Percentiles rank a stretch among this genome's conserved stretches.
Evolutionary conservation across 257 asterid species (phyloP).

Genomic region (Gentiana straminea): DNA sequence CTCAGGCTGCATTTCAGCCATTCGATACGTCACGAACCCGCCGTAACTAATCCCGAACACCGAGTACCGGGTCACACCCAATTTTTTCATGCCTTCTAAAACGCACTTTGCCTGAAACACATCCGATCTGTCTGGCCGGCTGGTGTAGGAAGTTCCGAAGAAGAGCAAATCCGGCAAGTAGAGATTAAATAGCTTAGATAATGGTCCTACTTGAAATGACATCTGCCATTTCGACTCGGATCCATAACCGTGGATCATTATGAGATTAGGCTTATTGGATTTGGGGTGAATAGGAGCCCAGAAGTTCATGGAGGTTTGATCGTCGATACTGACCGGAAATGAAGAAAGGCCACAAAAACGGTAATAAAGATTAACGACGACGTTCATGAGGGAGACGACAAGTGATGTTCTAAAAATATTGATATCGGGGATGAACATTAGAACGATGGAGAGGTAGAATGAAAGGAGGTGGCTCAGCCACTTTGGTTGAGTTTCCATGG

Average conservation of each 20-base stretch:
- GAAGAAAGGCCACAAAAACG: conserved; percentile 32
- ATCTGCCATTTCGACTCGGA: conserved; percentile 51
- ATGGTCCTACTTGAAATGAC: conserved; percentile 26
- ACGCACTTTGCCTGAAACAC: conserved; percentile 50
- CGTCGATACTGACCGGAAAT: conserved; percentile 43
- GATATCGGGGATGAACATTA: conserved; percentile 14
- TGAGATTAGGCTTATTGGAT: neutral
- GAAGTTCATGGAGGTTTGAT: conserved; percentile 46
- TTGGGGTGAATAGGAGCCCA: conserved; percentile 40
- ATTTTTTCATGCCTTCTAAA: conserved; percentile 29
- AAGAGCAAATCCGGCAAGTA: conserved; percentile 43
- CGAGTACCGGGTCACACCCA: conserved; percentile 40
- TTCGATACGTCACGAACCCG: conserved; percentile 45
- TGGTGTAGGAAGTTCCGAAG: conserved; percentile 8
- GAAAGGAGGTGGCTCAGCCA: conserved; percentile 28
- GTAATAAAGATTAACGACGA: conserved; percentile 29
- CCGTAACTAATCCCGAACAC: conserved; percentile 50
- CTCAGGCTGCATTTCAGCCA: conserved; percentile 44
- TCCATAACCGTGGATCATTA: conserved; percentile 50
- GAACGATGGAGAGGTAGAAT: conserved; percentile 26
- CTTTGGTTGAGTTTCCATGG: neutral
- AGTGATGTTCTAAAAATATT: conserved; percentile 31
- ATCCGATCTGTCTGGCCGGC: conserved; percentile 26
- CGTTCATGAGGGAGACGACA: conserved; percentile 29
- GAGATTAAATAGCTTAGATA: conserved; percentile 33